Conservation (phyloP, 83 land plant species). For the Thuja plicata region DNA sequence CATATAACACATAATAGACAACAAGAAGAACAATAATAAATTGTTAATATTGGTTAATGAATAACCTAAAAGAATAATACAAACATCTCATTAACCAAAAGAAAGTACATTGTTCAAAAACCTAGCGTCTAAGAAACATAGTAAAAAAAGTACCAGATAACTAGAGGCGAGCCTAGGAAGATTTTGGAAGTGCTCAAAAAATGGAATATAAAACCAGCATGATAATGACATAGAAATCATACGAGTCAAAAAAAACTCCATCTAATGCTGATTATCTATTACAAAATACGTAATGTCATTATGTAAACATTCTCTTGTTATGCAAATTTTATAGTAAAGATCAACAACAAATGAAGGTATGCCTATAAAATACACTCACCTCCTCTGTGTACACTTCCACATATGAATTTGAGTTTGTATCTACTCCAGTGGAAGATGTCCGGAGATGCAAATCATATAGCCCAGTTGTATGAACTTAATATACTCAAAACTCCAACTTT, state of each 20-base stretch:
- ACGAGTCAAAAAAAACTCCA: not conserved
- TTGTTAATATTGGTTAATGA: not conserved
- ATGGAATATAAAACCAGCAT: not conserved
- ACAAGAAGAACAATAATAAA: not conserved
- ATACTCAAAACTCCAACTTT: not conserved
- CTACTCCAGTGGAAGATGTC: constrained; percentile 69
- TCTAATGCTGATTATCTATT: not conserved
- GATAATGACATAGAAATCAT: not conserved
- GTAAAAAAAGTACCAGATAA: not conserved
- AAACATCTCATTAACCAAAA: not conserved
- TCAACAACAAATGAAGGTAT: not conserved
- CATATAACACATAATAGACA: constrained; percentile 2
- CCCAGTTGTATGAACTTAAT: not conserved
- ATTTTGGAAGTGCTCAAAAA: not conserved
- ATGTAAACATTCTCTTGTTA: not conserved
- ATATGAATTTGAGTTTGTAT: constrained; percentile 75
- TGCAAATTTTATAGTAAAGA: not conserved
- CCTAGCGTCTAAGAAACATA: not conserved
- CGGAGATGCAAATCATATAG: constrained; percentile 20
- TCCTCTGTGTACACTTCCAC: constrained; percentile 87
- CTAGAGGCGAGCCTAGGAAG: not conserved
- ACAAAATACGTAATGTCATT: not conserved
- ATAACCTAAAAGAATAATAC: not conserved
- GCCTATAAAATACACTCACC: constrained; percentile 36
- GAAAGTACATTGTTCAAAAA: not conserved